A percentile compares a stretch with the other conserved stretches of the same genome.
Evolutionary conservation across 2,329 filamentous ascomycete species (phyloP).

Genomic region (Hypomyces perniciosus): DNA sequence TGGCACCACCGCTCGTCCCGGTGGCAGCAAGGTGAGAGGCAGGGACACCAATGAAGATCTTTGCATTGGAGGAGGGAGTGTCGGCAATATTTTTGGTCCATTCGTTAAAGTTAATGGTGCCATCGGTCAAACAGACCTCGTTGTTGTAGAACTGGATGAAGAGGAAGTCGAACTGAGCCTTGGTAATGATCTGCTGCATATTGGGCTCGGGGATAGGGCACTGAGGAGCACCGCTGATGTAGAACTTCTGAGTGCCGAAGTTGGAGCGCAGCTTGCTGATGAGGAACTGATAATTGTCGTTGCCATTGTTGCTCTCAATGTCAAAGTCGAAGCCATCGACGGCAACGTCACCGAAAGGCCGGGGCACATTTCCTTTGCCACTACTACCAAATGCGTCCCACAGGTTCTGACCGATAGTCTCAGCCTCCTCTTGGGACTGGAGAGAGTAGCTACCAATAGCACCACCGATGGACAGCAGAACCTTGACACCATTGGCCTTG

Average conservation of each 20-base stretch:
- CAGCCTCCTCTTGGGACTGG: constrained; percentile 15
- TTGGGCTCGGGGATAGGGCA: constrained; percentile 29
- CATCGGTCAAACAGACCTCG: constrained; percentile 28
- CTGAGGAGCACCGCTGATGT: constrained; percentile 43
- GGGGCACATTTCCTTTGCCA: constrained; percentile 5
- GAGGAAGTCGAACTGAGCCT: constrained; percentile 26
- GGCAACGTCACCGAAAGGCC: constrained; percentile 15
- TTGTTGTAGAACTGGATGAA: constrained; percentile 47
- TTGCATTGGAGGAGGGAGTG: constrained; percentile 21
- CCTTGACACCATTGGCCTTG: constrained; percentile 17
- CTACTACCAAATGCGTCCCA: constrained; percentile 18
- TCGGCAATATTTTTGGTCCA: constrained; percentile 22
- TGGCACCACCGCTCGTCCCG: constrained; percentile 24
- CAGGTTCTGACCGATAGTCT: constrained; percentile 18
- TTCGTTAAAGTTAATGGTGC: constrained; percentile 19
- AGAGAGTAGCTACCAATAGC: constrained; percentile 17
- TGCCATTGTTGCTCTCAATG: constrained; percentile 17
- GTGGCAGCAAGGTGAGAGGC: constrained; percentile 29
- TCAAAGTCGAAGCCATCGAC: constrained; percentile 21
- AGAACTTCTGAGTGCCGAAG: constrained; percentile 25
- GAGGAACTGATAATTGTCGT: constrained; percentile 17
- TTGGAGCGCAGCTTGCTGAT: constrained; percentile 18
- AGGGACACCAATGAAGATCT: constrained; percentile 26
- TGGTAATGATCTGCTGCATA: constrained; percentile 37
- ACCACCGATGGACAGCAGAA: constrained; percentile 16